Conservation (phyloP, 805 yeast species). For the Metschnikowia vanudenii region DNA sequence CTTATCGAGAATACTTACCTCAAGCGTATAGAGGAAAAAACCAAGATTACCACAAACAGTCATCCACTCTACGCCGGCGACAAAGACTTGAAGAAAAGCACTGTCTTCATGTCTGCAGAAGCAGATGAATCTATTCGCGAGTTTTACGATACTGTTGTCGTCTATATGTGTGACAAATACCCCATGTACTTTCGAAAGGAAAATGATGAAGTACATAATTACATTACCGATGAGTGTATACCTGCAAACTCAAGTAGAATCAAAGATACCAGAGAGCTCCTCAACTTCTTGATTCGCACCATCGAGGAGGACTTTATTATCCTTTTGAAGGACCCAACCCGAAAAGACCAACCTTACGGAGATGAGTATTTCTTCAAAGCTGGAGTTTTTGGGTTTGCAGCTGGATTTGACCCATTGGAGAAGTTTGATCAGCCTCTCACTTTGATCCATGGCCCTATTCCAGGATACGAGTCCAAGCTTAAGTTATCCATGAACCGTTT, state of each 20-base stretch:
- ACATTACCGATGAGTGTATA: slow-evolving; percentile 26
- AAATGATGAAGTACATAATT: slow-evolving; percentile 24
- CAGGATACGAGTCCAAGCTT: slow-evolving; percentile 40
- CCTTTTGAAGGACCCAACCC: slow-evolving; percentile 33
- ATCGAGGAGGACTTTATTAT: slow-evolving; percentile 45
- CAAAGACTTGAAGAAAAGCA: slow-evolving; percentile 27
- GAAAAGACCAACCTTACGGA: slow-evolving; percentile 29
- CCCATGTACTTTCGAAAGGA: slow-evolving; percentile 34
- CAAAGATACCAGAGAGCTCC: slow-evolving; percentile 16
- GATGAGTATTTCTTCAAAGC: slow-evolving; percentile 43
- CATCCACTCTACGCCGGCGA: slow-evolving; percentile 33
- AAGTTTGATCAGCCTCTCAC: slow-evolving; percentile 39
- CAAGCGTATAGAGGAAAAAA: slow-evolving; percentile 27
- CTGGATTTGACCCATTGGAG: slow-evolving; percentile 42
- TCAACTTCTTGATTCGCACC: slow-evolving; percentile 26
- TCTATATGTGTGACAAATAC: slow-evolving; percentile 37
- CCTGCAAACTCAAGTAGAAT: slow-evolving; percentile 18
- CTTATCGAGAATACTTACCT: slow-evolving; percentile 38
- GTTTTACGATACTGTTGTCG: slow-evolving; percentile 30
- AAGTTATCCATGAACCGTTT: slow-evolving; percentile 42
- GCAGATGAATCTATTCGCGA: slow-evolving; percentile 36
- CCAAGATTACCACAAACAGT: slow-evolving; percentile 27
- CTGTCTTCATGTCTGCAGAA: slow-evolving; percentile 35
- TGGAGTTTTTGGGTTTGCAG: slow-evolving; percentile 46
- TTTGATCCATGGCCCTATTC: slow-evolving; percentile 41